Conservation (phyloP, 805 yeast species). For the Sugiyamaella qingdaonensis region DNA sequence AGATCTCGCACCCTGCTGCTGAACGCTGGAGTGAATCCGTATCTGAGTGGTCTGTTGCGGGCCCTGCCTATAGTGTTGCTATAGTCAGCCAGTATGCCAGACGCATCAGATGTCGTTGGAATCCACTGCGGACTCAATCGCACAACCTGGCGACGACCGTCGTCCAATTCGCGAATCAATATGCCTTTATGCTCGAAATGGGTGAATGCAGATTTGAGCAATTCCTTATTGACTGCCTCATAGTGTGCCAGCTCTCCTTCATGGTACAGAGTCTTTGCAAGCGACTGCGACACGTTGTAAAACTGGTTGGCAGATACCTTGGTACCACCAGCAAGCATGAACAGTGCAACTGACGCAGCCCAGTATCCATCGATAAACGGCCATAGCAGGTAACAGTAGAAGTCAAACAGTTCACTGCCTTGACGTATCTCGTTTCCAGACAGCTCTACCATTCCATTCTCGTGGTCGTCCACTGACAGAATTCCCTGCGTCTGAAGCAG, state of each 20-base stretch:
- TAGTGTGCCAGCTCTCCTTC: slow-evolving; percentile 39
- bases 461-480: slow-evolving; percentile 23
- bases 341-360: slow-evolving; percentile 36
- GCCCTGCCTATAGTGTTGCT: slow-evolving; percentile 33
- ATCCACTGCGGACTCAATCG: slow-evolving; percentile 27
- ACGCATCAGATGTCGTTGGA: slow-evolving; percentile 6
- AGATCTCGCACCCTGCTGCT: slow-evolving; percentile 20
- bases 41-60: slow-evolving; percentile 35
- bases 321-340: slow-evolving; percentile 26
- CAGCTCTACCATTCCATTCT: slow-evolving; percentile 18
- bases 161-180: slow-evolving; percentile 23
- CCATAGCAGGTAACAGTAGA: slow-evolving; percentile 41
- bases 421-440: slow-evolving; percentile 17
- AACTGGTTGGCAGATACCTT: slow-evolving; percentile 30
- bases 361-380: slow-evolving; percentile 43
- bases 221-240: slow-evolving; percentile 40
- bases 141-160: slow-evolving; percentile 20
- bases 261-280: slow-evolving; percentile 41
- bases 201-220: slow-evolving; percentile 35
- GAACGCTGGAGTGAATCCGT: slow-evolving; percentile 21
- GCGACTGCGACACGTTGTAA: slow-evolving; percentile 33
- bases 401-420: slow-evolving; percentile 34
- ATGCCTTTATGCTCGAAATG: slow-evolving; percentile 35
- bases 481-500: slow-evolving; percentile 31
- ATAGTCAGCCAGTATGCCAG: slow-evolving; percentile 31